Conservation (phyloP, 768 basidiomycete species). For the Leucocoprinus birnbaumii region DNA sequence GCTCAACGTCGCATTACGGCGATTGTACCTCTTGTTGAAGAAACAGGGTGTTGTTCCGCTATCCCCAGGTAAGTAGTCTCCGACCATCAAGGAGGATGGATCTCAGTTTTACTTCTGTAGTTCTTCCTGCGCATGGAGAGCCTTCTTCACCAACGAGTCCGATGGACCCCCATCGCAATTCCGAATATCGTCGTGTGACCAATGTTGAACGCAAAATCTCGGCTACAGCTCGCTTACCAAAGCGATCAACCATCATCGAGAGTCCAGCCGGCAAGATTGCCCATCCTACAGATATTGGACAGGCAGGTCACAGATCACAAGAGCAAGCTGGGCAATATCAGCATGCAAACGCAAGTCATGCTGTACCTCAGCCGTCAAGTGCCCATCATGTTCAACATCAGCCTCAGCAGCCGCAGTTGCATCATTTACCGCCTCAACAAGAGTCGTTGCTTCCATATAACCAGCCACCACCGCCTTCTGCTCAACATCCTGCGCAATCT, state of each 20-base stretch:
- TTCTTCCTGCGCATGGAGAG: constrained; percentile 24
- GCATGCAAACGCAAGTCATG: constrained; percentile 3
- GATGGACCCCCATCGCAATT: constrained; percentile 82
- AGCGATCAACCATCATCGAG: constrained; percentile 94
- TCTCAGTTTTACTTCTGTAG: constrained; percentile 12
- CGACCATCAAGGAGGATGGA: constrained; percentile 7
- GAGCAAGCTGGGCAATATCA: constrained; percentile 3
- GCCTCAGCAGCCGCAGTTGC: constrained; percentile 17
- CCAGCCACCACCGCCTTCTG: constrained; percentile 24
- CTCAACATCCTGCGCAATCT: constrained; percentile 26
- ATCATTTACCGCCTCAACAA: constrained; percentile 21
- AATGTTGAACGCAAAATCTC: constrained; percentile 89
- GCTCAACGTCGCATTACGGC: constrained; percentile 89
- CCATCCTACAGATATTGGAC: constrained; percentile 57
- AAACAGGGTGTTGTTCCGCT: constrained; percentile 89
- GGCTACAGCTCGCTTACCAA: constrained; percentile 87
- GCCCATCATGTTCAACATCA: constrained; percentile 7
- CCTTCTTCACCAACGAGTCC: constrained; percentile 40
- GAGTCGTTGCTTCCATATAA: constrained; percentile 16
- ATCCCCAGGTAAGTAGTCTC: constrained; percentile 55
- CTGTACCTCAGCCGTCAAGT: background rate
- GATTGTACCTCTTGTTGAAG: constrained; percentile 84
- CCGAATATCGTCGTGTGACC: constrained; percentile 91
- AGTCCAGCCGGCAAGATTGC: constrained; percentile 88
- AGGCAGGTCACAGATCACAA: constrained; percentile 4